Conservation (phyloP, 208 protist genomes). For the Histomonas meleagridis region DNA sequence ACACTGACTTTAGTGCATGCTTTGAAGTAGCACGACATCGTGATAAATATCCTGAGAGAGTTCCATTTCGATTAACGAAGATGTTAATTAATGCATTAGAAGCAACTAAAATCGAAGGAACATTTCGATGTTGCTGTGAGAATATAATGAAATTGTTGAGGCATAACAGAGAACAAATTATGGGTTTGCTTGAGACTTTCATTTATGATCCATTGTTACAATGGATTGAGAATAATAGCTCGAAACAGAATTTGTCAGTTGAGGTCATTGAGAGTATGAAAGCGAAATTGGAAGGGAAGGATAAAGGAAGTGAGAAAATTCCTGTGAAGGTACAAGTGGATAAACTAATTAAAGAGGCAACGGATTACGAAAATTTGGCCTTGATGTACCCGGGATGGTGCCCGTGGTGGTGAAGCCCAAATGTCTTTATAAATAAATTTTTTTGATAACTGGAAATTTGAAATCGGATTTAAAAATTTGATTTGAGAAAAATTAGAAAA, state of each 20-base stretch:
- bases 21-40: slow-evolving; percentile 11
- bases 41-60: slow-evolving; percentile 21
- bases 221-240: not conserved
- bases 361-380: not conserved
- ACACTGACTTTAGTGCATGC: slow-evolving; percentile 17
- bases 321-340: not conserved
- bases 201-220: slow-evolving; percentile 49
- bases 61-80: slow-evolving; percentile 31
- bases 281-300: not conserved
- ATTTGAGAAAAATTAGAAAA: too few relatives aligned
- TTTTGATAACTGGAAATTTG: too few relatives aligned
- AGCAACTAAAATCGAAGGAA: slow-evolving; percentile 33
- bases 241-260: not conserved
- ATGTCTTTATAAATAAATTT: too few relatives aligned
- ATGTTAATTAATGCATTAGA: slow-evolving; percentile 6
- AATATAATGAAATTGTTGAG: not conserved
- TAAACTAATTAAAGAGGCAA: slow-evolving; percentile 20
- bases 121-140: not conserved
- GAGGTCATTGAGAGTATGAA: not conserved
- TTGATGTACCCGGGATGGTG: not conserved
- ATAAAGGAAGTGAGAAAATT: not conserved
- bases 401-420: slow-evolving; percentile 30
- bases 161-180: not conserved
- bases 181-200: slow-evolving; percentile 16
- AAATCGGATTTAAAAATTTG: too few relatives aligned